A percentile compares a stretch with the other conserved stretches of the same genome.
Conservation (phyloP, 2,329 filamentous ascomycete species). For the Ilyonectria robusta region DNA sequence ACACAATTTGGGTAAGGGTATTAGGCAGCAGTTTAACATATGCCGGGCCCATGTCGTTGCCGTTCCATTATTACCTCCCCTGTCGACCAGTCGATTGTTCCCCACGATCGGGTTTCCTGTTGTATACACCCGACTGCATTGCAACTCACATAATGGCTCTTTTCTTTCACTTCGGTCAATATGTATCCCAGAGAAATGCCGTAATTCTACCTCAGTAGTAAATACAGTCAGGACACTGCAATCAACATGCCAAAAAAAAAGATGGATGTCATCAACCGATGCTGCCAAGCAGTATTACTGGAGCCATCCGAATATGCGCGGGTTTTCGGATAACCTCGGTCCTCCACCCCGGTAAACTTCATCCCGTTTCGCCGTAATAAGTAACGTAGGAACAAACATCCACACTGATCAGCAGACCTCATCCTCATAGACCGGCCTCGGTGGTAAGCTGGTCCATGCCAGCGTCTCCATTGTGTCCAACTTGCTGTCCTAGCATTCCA, state of each 20-base stretch:
- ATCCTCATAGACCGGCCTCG: neutral
- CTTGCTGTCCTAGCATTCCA: conserved; percentile 5
- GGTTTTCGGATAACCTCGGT: neutral
- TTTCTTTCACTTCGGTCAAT: neutral
- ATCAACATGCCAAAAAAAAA: neutral
- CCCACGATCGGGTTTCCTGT: neutral
- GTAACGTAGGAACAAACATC: neutral
- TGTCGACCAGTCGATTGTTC: too few species aligned
- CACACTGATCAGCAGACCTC: neutral
- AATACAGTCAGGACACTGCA: too few species aligned
- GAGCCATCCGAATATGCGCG: neutral
- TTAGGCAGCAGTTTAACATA: conserved; percentile 1
- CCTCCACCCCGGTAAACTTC: neutral
- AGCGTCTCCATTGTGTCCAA: neutral
- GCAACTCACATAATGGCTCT: neutral
- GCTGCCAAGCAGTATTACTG: too few species aligned
- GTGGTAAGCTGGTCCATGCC: conserved; percentile 3
- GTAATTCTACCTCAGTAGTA: too few species aligned
- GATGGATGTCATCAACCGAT: neutral
- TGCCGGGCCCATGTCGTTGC: neutral
- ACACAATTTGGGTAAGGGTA: neutral
- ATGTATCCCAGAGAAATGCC: too few species aligned
- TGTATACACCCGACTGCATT: neutral
- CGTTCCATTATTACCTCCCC: neutral
- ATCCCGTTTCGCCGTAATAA: neutral